Evolutionary conservation across 768 basidiomycete genomes (phyloP).

Genomic region (Boletus reticuloceps): DNA sequence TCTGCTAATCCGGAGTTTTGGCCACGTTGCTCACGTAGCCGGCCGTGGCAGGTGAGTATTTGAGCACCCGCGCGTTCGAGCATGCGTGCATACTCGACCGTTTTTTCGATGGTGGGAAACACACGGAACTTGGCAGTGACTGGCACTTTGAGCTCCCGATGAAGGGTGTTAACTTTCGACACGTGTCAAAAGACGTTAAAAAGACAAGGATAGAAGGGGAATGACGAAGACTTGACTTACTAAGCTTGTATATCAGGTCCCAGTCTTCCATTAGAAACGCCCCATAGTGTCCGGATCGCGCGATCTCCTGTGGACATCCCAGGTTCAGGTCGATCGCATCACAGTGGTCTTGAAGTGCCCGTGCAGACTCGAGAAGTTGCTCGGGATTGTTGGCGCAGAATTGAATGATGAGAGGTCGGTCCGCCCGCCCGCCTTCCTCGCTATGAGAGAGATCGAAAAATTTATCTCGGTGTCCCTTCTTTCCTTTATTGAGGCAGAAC

Average conservation of each 20-base stretch:
- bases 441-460: constrained; percentile 66
- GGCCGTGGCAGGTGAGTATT: constrained; percentile 91
- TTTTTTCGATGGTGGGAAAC: constrained; percentile 81
- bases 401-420: constrained; percentile 87
- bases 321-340: constrained; percentile 96
- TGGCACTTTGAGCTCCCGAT: constrained; percentile 81
- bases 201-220: not conserved
- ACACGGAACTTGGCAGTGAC: constrained; percentile 97
- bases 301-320: constrained; percentile 95
- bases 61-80: constrained; percentile 94
- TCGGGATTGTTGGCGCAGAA: constrained; percentile 92
- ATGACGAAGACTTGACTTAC: constrained; percentile 43
- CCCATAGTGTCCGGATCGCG: constrained; percentile 82
- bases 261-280: constrained; percentile 94
- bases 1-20: constrained; percentile 83
- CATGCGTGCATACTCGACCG: constrained; percentile 94
- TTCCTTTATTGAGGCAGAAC: constrained; percentile 42
- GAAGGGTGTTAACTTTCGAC: constrained; percentile 75
- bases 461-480: constrained; percentile 51
- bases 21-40: constrained; percentile 88
- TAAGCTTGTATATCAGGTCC: constrained; percentile 80
- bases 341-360: constrained; percentile 70
- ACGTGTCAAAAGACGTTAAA: not conserved
- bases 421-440: constrained; percentile 77
- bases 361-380: constrained; percentile 73